Evolutionary conservation across 2,329 filamentous ascomycete genomes (phyloP).

Genomic region (Blumeria graminis): DNA sequence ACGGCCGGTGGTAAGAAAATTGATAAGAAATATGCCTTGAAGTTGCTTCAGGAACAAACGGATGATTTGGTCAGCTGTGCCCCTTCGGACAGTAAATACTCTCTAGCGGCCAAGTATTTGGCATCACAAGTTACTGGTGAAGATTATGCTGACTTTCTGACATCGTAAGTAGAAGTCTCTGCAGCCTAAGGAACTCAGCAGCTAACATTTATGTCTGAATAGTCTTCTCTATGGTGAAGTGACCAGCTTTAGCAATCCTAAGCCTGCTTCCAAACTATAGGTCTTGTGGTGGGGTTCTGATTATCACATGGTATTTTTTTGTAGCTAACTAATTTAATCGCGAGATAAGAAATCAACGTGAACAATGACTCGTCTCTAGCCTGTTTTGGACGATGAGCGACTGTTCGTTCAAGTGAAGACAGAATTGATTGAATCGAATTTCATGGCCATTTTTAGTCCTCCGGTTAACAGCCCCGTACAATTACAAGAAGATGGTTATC

Average conservation of each 20-base stretch:
- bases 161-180: slow-evolving; percentile 30
- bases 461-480: no score
- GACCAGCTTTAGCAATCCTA: slow-evolving; percentile 35
- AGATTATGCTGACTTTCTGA: slow-evolving; percentile 94
- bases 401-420: no score
- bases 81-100: slow-evolving; percentile 74
- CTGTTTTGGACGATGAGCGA: no score
- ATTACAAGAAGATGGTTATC: no score
- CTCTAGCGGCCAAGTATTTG: slow-evolving; percentile 81
- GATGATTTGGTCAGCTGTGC: slow-evolving; percentile 50
- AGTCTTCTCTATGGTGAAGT: slow-evolving; percentile 78
- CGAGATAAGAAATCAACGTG: no score
- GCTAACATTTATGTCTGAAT: background rate
- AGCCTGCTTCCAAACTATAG: slow-evolving; percentile 14
- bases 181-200: background rate
- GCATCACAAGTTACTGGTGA: slow-evolving; percentile 82
- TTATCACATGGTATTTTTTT: no score
- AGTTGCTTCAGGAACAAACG: slow-evolving; percentile 67
- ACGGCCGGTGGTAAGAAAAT: slow-evolving; percentile 79
- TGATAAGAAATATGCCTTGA: slow-evolving; percentile 75
- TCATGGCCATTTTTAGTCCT: no score
- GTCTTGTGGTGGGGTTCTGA: background rate
- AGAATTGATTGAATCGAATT: no score
- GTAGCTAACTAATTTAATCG: no score
- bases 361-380: no score